phyloP scores from a whole-genome alignment of 306 rosid genomes.

The Lathyrus oleraceus region DNA sequence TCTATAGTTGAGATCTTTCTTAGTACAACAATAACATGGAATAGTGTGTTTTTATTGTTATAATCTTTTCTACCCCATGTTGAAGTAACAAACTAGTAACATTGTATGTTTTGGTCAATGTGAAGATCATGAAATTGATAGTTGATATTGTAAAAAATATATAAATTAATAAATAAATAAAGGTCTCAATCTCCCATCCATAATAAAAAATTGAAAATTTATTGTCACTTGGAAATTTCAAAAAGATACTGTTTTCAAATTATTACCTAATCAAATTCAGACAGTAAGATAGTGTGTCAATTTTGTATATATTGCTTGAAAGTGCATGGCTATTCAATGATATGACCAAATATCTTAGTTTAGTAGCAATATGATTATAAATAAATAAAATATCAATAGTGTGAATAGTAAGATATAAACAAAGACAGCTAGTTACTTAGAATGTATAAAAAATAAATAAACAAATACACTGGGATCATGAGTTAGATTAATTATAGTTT shows the following conservation, averaged over 20 bases:
- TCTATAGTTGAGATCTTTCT: constrained; percentile 45
- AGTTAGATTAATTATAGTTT: no score
- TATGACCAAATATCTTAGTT: constrained; percentile 29
- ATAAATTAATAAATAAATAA: background rate
- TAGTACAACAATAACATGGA: constrained; percentile 36
- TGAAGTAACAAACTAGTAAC: constrained; percentile 29
- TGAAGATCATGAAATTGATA: constrained; percentile 33
- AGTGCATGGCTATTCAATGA: constrained; percentile 25
- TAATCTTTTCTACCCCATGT: constrained; percentile 1
- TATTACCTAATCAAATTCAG: constrained; percentile 34
- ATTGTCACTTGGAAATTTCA: constrained; percentile 32
- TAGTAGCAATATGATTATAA: constrained; percentile 18
- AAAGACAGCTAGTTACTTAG: constrained; percentile 34
- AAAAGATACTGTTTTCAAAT: constrained; percentile 22
- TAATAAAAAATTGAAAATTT: constrained; percentile 15
- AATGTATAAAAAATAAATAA: no score
- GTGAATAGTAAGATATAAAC: constrained; percentile 33
- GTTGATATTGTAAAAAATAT: constrained; percentile 15
- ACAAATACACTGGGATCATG: no score
- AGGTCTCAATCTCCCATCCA: constrained; percentile 27
- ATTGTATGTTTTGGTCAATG: constrained; percentile 26
- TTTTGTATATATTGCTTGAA: constrained; percentile 21
- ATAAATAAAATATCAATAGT: background rate
- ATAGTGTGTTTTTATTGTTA: background rate
- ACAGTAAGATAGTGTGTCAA: constrained; percentile 11